Evolutionary conservation across 2,329 filamentous ascomycete species (phyloP).

Genomic region (Fonsecaea monophora): DNA sequence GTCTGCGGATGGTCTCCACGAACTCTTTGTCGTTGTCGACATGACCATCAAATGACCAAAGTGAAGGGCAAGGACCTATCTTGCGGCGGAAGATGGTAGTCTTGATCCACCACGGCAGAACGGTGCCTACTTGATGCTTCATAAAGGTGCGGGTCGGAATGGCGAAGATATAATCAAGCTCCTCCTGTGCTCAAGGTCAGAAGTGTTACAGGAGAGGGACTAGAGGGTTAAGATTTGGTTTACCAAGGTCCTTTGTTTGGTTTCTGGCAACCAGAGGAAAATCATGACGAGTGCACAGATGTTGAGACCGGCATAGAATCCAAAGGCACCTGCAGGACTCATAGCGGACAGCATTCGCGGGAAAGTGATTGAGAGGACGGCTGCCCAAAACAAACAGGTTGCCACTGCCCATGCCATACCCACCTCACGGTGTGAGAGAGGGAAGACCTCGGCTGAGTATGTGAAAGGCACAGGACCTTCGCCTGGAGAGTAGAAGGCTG

Average conservation of each 20-base stretch:
- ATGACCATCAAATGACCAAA: conserved; percentile 55
- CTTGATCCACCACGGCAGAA: conserved; percentile 66
- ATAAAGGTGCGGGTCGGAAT: conserved; percentile 62
- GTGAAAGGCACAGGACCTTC: conserved; percentile 51
- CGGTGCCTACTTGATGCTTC: conserved; percentile 60
- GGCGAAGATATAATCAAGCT: conserved; percentile 60
- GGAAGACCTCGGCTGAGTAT: conserved; percentile 56
- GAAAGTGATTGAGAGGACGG: conserved; percentile 53
- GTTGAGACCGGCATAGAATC: conserved; percentile 65
- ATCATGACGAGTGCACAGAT: conserved; percentile 64
- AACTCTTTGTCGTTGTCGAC: conserved; percentile 38
- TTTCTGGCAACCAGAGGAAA: conserved; percentile 62
- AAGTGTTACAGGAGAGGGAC: background rate
- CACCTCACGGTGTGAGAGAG: conserved; percentile 56
- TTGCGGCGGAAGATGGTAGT: conserved; percentile 62
- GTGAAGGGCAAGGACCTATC: conserved; percentile 53
- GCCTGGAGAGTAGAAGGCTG: conserved; percentile 68
- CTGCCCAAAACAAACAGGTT: conserved; percentile 46
- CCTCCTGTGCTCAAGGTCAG: conserved; percentile 46
- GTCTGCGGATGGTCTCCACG: conserved; percentile 36
- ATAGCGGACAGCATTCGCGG: conserved; percentile 54
- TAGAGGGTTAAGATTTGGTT: background rate
- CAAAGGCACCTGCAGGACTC: conserved; percentile 59
- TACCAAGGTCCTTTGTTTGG: conserved; percentile 54
- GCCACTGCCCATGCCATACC: conserved; percentile 49